Conservation (phyloP, 345 rosid species). For the Brassica carinata region DNA sequence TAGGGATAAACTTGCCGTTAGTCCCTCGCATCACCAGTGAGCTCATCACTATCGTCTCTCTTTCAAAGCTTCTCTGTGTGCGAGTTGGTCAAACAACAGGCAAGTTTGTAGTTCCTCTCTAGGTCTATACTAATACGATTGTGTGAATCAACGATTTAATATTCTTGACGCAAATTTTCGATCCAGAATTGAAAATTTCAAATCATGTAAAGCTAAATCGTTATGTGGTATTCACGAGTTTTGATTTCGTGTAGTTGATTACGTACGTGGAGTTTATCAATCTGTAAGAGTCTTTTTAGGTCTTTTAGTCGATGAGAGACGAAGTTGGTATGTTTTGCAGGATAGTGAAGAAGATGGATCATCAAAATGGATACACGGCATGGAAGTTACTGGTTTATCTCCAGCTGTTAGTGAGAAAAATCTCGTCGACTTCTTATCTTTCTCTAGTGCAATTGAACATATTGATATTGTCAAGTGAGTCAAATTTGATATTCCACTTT, state of each 20-base stretch:
- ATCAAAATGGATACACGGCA: slow-evolving; percentile 47
- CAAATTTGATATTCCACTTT: background rate
- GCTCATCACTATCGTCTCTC: slow-evolving; percentile 12
- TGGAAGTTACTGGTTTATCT: slow-evolving; percentile 75
- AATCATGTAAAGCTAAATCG: slow-evolving; percentile 1
- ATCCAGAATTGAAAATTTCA: background rate
- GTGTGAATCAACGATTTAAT: slow-evolving; percentile 1
- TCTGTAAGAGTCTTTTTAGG: background rate
- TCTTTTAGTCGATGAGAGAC: background rate
- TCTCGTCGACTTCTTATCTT: slow-evolving; percentile 70
- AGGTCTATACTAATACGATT: slow-evolving; percentile 4
- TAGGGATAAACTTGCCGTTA: background rate
- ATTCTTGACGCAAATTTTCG: background rate
- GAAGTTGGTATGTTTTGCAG: background rate
- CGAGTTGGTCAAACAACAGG: slow-evolving; percentile 27
- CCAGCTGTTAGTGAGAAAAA: slow-evolving; percentile 66
- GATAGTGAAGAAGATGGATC: slow-evolving; percentile 47
- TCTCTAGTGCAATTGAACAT: slow-evolving; percentile 61
- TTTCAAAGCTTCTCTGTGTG: slow-evolving; percentile 15
- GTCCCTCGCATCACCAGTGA: slow-evolving; percentile 14
- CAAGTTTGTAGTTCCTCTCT: background rate
- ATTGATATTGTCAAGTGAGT: slow-evolving; percentile 66
- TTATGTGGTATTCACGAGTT: background rate
- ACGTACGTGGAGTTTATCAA: background rate
- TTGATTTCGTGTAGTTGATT: slow-evolving; percentile 17